phyloP scores from a whole-genome alignment of 306 rosid species.

The Canavalia ensiformis region DNA sequence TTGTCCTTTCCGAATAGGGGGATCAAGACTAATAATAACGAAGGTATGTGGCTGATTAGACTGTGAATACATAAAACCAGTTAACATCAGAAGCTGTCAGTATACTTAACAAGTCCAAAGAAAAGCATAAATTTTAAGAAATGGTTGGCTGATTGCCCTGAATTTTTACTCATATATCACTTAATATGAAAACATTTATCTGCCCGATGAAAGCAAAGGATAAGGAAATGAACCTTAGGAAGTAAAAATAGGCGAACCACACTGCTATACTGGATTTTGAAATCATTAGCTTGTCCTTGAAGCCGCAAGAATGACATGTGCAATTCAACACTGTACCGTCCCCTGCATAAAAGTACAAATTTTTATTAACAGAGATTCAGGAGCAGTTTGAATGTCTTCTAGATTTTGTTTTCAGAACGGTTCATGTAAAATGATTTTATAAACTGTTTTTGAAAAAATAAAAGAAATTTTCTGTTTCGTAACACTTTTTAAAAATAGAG shows the following conservation, averaged over 20 bases:
- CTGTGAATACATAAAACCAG: conserved; percentile 62
- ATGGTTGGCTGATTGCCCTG: neutral
- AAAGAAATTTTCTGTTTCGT: no score
- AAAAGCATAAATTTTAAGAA: conserved; percentile 35
- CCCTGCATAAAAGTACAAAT: conserved; percentile 66
- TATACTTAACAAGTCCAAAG: conserved; percentile 13
- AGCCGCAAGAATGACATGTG: conserved; percentile 92
- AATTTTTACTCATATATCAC: neutral
- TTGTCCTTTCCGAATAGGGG: conserved; percentile 99
- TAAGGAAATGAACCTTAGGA: conserved; percentile 77
- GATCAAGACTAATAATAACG: conserved; percentile 92
- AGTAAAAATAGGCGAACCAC: conserved; percentile 95
- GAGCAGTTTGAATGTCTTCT: no score
- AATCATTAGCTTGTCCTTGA: conserved; percentile 98
- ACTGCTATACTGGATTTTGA: conserved; percentile 98
- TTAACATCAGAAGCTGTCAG: conserved; percentile 41
- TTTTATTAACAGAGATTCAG: conserved; percentile 36
- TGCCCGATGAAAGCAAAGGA: conserved; percentile 30
- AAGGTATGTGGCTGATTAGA: conserved; percentile 98
- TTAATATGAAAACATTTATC: conserved; percentile 23
- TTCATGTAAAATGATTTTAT: no score
- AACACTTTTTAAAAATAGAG: no score
- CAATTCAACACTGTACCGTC: conserved; percentile 95
- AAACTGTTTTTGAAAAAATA: no score
- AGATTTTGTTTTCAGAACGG: no score